phyloP scores from a whole-genome alignment of 2,329 filamentous ascomycete genomes.

The Aspergillus tubingensis region DNA sequence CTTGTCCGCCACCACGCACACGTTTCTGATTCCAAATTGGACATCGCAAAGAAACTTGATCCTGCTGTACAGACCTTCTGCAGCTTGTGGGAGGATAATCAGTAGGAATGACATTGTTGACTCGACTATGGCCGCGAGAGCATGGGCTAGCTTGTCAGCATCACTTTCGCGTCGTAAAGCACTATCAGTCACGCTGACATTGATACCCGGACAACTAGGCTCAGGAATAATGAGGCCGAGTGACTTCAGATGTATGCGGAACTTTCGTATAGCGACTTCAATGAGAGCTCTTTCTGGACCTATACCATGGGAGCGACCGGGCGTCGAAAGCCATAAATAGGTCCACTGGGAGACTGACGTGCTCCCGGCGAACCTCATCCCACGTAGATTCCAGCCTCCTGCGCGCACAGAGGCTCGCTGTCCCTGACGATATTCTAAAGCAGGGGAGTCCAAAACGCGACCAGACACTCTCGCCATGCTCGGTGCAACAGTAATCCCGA shows the following conservation, averaged over 20 bases:
- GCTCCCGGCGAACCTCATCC: not conserved
- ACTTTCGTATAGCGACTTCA: not conserved
- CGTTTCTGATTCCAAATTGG: not conserved
- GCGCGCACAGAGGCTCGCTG: not conserved
- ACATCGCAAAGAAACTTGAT: slow-evolving; percentile 10
- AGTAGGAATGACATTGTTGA: not conserved
- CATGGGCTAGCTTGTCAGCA: not conserved
- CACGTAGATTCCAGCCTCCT: not conserved
- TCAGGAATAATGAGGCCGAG: not conserved
- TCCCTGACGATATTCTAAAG: not conserved
- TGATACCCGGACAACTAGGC: not conserved
- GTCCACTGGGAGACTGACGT: not conserved
- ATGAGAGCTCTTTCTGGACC: not conserved
- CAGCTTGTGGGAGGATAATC: not conserved
- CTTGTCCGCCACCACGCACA: slow-evolving; percentile 6
- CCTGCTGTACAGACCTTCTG: slow-evolving; percentile 1
- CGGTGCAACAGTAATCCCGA: not conserved
- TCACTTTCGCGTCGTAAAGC: slow-evolving; percentile 55
- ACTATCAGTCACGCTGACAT: slow-evolving; percentile 14
- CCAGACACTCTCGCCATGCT: not conserved
- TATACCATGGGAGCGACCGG: not conserved
- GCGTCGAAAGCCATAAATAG: not conserved
- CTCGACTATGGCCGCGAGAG: not conserved
- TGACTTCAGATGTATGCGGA: not conserved
- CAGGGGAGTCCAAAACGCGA: not conserved